These are phyloP conservation scores for Neofusicoccum kwambonambiense DNA, from an alignment of 2,329 filamentous ascomycete species.

Conservation along the genomic window DNA sequence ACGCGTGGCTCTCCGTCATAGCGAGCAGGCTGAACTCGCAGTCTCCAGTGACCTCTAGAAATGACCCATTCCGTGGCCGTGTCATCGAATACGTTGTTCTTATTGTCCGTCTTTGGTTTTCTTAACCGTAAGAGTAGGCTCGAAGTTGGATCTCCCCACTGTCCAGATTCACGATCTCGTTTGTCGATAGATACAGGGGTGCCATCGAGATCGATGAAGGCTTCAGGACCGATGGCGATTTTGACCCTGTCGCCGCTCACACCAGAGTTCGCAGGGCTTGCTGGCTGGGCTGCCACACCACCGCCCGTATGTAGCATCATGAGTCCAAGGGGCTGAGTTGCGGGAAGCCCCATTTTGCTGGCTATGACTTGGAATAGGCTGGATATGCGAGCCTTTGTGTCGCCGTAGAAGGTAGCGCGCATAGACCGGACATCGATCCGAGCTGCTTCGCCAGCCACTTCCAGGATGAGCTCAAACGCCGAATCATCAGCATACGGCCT, in stretches of 20 bases:
- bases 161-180: conserved; percentile 36
- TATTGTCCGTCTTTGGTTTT: conserved; percentile 14
- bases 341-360: conserved; percentile 70
- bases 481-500: conserved; percentile 81
- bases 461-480: conserved; percentile 72
- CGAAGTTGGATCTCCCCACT: conserved; percentile 26
- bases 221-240: conserved; percentile 56
- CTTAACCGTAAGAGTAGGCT: background rate
- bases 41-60: conserved; percentile 39
- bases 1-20: conserved; percentile 51
- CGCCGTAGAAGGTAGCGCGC: conserved; percentile 70
- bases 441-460: conserved; percentile 58
- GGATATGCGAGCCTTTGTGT: conserved; percentile 67
- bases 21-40: conserved; percentile 56
- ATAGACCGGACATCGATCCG: conserved; percentile 38
- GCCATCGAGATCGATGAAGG: conserved; percentile 58
- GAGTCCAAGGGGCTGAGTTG: conserved; percentile 59
- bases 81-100: conserved; percentile 19
- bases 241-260: conserved; percentile 66
- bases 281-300: conserved; percentile 60
- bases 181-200: conserved; percentile 13
- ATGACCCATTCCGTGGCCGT: conserved; percentile 35
- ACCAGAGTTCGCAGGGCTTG: conserved; percentile 67
- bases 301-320: conserved; percentile 62
- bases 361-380: conserved; percentile 78